These are phyloP conservation scores for Zymoseptoria passerinii DNA, from an alignment of 2,329 filamentous ascomycete genomes.

Conservation along the genomic window DNA sequence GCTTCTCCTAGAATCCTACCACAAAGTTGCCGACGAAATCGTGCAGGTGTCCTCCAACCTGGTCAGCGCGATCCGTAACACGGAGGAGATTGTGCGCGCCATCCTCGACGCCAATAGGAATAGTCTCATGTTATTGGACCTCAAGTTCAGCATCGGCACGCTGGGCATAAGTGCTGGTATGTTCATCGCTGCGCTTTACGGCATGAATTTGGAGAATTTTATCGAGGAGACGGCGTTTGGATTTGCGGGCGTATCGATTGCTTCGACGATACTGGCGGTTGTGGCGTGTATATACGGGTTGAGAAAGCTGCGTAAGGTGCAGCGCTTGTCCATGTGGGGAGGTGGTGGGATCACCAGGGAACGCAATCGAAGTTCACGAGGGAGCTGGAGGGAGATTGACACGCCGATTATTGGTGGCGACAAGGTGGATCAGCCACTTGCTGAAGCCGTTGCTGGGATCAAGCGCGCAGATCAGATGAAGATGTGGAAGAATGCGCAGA, in stretches of 20 bases:
- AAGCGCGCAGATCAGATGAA: constrained; percentile 22
- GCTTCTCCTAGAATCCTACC: constrained; percentile 92
- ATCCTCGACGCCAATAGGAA: constrained; percentile 98
- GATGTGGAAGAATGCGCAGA: constrained; percentile 20
- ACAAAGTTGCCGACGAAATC: constrained; percentile 96
- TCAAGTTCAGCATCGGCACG: constrained; percentile 93
- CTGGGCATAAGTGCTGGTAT: constrained; percentile 91
- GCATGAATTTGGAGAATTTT: constrained; percentile 98
- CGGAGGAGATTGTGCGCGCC: constrained; percentile 94
- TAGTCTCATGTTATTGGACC: constrained; percentile 90
- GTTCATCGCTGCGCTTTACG: constrained; percentile 96
- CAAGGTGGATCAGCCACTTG: constrained; percentile 14
- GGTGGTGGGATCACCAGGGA: constrained; percentile 36
- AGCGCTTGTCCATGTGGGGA: constrained; percentile 80
- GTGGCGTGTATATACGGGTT: constrained; percentile 79
- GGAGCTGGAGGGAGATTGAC: constrained; percentile 25
- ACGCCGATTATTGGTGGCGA: constrained; percentile 2
- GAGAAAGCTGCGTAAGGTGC: constrained; percentile 72
- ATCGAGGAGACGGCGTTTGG: constrained; percentile 89
- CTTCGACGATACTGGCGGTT: constrained; percentile 64
- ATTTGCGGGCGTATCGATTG: constrained; percentile 65
- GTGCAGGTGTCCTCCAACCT: constrained; percentile 90
- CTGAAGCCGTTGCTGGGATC: constrained; percentile 22
- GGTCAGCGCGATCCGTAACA: constrained; percentile 91
- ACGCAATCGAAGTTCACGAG: constrained; percentile 20